A percentile compares a stretch with the other conserved stretches of the same genome.
phyloP scores from a whole-genome alignment of 306 rosid genomes.

The Mucuna pruriens region DNA sequence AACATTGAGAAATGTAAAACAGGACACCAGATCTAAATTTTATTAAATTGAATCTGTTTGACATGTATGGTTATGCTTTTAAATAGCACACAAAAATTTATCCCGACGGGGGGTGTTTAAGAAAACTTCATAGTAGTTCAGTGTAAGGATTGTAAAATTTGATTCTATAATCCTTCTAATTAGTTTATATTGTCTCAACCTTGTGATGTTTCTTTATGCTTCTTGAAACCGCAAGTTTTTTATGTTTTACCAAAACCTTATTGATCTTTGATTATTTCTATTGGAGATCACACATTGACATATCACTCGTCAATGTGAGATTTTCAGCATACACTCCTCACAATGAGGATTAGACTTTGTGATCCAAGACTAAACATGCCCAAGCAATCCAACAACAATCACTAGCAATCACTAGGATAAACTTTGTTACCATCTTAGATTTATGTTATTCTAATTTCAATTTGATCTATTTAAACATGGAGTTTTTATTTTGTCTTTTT shows the following conservation, averaged over 20 bases:
- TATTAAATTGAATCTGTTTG: neutral
- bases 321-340: neutral
- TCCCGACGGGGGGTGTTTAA: neutral
- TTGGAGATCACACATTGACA: neutral
- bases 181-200: neutral
- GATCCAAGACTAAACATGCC: no score
- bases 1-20: neutral
- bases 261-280: neutral
- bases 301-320: neutral
- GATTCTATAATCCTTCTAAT: slow-evolving; percentile 3
- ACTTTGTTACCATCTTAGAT: neutral
- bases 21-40: neutral
- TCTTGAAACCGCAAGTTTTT: neutral
- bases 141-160: neutral
- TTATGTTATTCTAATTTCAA: neutral
- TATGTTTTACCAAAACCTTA: neutral
- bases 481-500: neutral
- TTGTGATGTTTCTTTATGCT: neutral
- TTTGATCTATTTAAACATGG: neutral
- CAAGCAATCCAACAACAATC: no score
- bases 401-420: no score
- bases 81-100: neutral
- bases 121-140: neutral
- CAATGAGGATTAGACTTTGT: no score
- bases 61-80: neutral